Evolutionary conservation across 2,329 filamentous ascomycete genomes (phyloP).

Genomic region (Calonectria hongkongensis): DNA sequence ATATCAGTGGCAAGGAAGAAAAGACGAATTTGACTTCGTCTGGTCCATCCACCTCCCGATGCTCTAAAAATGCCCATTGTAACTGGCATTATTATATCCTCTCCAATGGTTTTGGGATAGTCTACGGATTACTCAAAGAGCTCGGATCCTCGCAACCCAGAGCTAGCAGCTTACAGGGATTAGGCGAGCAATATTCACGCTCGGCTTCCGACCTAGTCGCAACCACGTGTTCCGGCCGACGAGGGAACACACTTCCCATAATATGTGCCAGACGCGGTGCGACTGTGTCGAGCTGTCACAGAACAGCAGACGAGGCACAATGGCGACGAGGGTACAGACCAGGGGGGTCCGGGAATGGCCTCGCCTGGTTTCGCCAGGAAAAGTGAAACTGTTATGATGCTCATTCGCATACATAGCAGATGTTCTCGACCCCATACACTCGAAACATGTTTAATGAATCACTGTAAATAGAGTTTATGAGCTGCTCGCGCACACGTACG

Average conservation of each 20-base stretch:
- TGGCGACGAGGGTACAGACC: background rate
- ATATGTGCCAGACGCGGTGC: background rate
- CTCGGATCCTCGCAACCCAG: background rate
- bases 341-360: background rate
- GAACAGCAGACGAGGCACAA: background rate
- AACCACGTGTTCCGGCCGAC: background rate
- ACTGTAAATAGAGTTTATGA: constrained; percentile 17
- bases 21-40: background rate
- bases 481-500: constrained; percentile 11
- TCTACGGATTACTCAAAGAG: background rate
- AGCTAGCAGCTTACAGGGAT: background rate
- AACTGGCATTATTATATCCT: too few species aligned
- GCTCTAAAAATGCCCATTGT: background rate
- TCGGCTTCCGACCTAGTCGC: background rate
- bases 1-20: background rate
- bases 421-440: background rate
- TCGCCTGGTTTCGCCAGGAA: background rate
- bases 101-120: background rate
- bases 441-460: background rate
- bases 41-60: background rate
- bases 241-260: background rate
- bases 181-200: background rate
- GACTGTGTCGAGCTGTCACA: background rate
- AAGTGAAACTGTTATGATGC: constrained; percentile 13
- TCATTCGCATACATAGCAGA: background rate